A percentile compares a stretch with the other conserved stretches of the same genome.
Evolutionary conservation across 352 stramenopile genomes (phyloP).

Genomic region (Blastocystis sp.): DNA sequence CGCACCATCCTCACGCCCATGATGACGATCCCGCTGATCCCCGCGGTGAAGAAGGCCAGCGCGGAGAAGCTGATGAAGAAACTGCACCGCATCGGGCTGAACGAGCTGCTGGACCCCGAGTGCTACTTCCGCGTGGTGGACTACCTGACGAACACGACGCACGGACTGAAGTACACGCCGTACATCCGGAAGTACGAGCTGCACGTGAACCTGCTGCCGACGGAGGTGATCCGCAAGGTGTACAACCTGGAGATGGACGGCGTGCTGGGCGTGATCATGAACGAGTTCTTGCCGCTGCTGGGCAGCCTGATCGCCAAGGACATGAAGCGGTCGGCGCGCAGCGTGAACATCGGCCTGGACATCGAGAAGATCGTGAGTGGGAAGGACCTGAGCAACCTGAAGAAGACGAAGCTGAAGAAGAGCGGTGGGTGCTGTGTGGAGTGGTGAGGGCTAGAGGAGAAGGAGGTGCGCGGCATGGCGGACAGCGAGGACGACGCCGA

Average conservation of each 20-base stretch:
- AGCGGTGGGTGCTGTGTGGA: conserved; percentile 74
- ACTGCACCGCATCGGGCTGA: conserved; percentile 75
- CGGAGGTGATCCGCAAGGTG: conserved; percentile 87
- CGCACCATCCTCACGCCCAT: conserved; percentile 94
- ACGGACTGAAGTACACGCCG: conserved; percentile 70
- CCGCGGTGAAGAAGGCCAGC: conserved; percentile 74
- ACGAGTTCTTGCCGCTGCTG: conserved; percentile 67
- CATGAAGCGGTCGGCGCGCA: conserved; percentile 6
- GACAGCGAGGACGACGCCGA: conserved; percentile 70
- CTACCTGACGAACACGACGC: conserved; percentile 63
- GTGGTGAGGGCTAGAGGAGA: conserved; percentile 77
- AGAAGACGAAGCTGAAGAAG: conserved; percentile 54
- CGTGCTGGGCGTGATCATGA: conserved; percentile 82
- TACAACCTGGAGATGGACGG: conserved; percentile 90
- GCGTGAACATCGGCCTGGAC: background rate
- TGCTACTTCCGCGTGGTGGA: conserved; percentile 67
- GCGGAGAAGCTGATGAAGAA: conserved; percentile 78
- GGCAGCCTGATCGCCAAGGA: conserved; percentile 56
- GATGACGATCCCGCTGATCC: conserved; percentile 91
- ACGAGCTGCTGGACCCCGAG: conserved; percentile 61
- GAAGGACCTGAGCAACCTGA: conserved; percentile 56
- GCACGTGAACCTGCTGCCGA: conserved; percentile 86
- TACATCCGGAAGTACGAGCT: conserved; percentile 96
- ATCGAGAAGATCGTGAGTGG: conserved; percentile 26
- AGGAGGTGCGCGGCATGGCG: conserved; percentile 73